Percentiles rank a stretch among this genome's conserved stretches.
Conservation (phyloP, 306 rosid genomes). For the Luffa acutangula region DNA sequence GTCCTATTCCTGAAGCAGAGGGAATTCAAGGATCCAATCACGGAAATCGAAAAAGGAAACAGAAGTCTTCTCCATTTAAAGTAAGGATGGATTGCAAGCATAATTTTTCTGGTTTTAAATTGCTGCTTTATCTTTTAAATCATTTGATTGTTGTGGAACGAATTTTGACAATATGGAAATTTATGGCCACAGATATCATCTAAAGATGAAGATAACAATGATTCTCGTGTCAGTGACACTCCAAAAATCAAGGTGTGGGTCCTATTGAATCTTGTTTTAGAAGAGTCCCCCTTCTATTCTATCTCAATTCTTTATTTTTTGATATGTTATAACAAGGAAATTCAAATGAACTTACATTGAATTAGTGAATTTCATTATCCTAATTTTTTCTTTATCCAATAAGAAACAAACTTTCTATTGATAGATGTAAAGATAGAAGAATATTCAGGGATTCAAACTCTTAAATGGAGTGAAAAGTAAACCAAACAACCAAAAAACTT, state of each 20-base stretch:
- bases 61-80: constrained; percentile 32
- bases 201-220: constrained; percentile 35
- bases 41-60: constrained; percentile 55
- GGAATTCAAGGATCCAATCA: constrained; percentile 26
- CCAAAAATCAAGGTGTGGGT: constrained; percentile 45
- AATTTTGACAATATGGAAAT: constrained; percentile 18
- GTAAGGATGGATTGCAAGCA: constrained; percentile 26
- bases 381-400: not conserved
- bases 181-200: constrained; percentile 33
- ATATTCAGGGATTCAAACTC: not conserved
- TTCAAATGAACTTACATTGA: not conserved
- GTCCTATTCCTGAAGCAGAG: constrained; percentile 29
- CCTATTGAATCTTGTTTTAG: not conserved
- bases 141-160: constrained; percentile 18
- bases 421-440: not conserved
- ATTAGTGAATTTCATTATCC: not conserved
- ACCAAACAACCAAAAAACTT: not conserved
- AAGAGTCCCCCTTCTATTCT: not conserved
- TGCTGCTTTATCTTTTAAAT: not conserved
- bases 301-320: not conserved
- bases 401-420: not conserved
- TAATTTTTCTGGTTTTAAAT: not conserved
- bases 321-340: not conserved
- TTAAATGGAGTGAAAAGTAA: not conserved
- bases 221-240: constrained; percentile 30